Evolutionary conservation across 768 basidiomycete species (phyloP).

Genomic region (Russula lepida): DNA sequence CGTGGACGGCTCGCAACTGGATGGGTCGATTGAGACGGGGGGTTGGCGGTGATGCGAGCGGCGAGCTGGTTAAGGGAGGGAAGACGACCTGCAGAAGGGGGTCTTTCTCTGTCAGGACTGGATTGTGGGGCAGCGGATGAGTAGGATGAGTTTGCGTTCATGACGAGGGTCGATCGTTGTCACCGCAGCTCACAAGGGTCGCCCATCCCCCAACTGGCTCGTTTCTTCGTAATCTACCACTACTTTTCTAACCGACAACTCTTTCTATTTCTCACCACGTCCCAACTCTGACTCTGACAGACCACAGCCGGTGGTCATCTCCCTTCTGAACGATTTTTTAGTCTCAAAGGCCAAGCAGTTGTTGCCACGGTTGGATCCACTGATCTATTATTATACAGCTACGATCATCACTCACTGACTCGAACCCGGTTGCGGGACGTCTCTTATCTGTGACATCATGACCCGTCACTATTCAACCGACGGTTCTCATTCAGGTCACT

Average conservation of each 20-base stretch:
- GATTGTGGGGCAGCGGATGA: not conserved
- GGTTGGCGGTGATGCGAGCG: conserved; percentile 56
- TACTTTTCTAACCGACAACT: not conserved
- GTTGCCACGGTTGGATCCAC: no score
- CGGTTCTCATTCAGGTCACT: no score
- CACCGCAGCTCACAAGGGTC: not conserved
- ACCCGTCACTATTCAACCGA: no score
- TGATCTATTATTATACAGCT: no score
- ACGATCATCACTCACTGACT: no score
- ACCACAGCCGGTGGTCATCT: no score
- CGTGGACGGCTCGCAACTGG: conserved; percentile 47
- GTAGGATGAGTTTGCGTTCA: conserved; percentile 20
- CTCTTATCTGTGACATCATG: no score
- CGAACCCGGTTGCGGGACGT: no score
- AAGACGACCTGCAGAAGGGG: conserved; percentile 35
- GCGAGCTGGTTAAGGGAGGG: conserved; percentile 79
- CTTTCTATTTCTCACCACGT: no score
- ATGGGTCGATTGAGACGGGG: conserved; percentile 1
- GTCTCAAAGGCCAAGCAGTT: no score
- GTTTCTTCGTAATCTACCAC: not conserved
- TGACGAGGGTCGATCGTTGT: conserved; percentile 1
- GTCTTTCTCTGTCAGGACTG: conserved; percentile 24
- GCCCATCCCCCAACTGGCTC: not conserved
- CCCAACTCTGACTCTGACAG: no score
- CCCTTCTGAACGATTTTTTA: no score